A percentile compares a stretch with the other conserved stretches of the same genome.
Conservation (phyloP, 805 yeast species). For the Pichia gijzeniarum region DNA sequence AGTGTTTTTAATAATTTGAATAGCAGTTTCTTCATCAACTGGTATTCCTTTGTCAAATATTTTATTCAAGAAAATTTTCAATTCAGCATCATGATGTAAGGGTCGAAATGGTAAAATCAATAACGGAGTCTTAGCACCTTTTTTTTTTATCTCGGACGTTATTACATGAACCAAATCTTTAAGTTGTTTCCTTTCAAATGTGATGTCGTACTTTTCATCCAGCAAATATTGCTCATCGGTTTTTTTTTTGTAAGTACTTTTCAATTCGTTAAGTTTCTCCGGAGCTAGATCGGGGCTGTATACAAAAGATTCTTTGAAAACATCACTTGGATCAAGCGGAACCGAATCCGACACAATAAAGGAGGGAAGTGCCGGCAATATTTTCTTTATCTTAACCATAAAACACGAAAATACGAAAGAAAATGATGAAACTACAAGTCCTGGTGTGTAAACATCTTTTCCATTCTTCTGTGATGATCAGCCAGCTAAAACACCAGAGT, state of each 20-base stretch:
- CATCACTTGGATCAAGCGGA: background rate
- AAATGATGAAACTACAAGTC: no score
- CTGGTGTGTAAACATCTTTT: no score
- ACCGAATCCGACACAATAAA: constrained; percentile 5
- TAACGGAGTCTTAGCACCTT: constrained; percentile 68
- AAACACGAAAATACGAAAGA: background rate
- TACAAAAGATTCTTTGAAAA: constrained; percentile 23
- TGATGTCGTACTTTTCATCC: constrained; percentile 26
- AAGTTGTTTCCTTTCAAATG: constrained; percentile 58
- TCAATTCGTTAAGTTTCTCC: constrained; percentile 21
- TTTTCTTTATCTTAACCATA: background rate
- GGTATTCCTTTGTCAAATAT: constrained; percentile 45
- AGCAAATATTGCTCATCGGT: constrained; percentile 23
- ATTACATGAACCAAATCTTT: constrained; percentile 62
- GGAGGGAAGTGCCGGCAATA: constrained; percentile 4
- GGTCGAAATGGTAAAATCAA: constrained; percentile 74
- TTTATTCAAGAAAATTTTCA: constrained; percentile 49
- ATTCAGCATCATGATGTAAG: constrained; percentile 52
- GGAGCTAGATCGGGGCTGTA: constrained; percentile 23
- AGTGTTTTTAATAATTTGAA: constrained; percentile 39
- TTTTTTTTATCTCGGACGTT: constrained; percentile 63
- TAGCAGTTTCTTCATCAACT: constrained; percentile 35
- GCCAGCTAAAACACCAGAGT: no score
- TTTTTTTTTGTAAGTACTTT: constrained; percentile 22
- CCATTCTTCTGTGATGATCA: no score